A percentile compares a stretch with the other conserved stretches of the same genome.
Conservation (phyloP, 306 rosid species). For the Gleditsia sinensis region DNA sequence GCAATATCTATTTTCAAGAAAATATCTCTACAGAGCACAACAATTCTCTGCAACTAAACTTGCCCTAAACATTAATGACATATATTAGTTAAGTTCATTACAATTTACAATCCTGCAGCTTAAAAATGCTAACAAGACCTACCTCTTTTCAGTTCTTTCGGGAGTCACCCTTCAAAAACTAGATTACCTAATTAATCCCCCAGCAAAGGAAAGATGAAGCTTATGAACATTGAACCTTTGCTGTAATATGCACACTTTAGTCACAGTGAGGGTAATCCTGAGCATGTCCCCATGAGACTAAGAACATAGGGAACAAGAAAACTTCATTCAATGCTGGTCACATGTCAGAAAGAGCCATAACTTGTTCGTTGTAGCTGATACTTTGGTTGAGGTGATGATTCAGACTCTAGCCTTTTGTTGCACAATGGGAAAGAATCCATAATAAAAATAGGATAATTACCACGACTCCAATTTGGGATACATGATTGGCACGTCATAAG, state of each 20-base stretch:
- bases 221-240: constrained; percentile 27
- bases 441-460: not conserved
- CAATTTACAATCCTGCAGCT: no score
- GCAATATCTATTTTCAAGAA: not conserved
- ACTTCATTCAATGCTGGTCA: not conserved
- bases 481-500: no score
- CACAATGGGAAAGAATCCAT: not conserved
- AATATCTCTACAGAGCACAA: not conserved
- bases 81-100: no score
- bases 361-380: constrained; percentile 58
- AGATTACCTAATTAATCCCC: not conserved
- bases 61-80: no score
- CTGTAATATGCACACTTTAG: not conserved
- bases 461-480: no score
- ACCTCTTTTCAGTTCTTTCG: not conserved
- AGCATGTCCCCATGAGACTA: no score
- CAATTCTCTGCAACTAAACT: not conserved
- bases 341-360: constrained; percentile 45
- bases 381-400: constrained; percentile 31
- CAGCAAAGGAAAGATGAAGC: constrained; percentile 15
- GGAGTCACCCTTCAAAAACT: not conserved
- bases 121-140: not conserved
- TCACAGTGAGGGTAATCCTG: no score
- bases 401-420: constrained; percentile 25
- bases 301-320: no score